These are phyloP conservation scores for Globisporangium radiosum DNA, from an alignment of 352 stramenopile genomes.

Conservation along the genomic window DNA sequence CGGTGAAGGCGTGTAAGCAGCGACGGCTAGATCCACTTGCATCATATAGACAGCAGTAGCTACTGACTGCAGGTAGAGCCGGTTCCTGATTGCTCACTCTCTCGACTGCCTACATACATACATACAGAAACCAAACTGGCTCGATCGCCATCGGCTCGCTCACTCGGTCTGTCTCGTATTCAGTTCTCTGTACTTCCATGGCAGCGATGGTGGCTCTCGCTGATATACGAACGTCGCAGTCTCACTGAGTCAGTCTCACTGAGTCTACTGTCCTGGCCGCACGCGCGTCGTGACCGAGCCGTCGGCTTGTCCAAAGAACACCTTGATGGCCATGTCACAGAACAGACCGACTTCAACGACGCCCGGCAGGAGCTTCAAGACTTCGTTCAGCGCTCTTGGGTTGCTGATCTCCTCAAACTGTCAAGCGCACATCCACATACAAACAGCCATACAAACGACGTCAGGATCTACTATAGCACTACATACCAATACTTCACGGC, in stretches of 20 bases:
- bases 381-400: slow-evolving; percentile 54
- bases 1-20: slow-evolving; percentile 15
- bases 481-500: neutral
- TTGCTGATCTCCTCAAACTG: slow-evolving; percentile 73
- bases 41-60: neutral
- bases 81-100: neutral
- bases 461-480: neutral
- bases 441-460: too few relatives aligned
- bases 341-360: slow-evolving; percentile 88
- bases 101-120: too few relatives aligned
- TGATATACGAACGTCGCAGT: too few relatives aligned
- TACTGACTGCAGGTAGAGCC: neutral
- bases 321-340: slow-evolving; percentile 84
- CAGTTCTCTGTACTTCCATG: too few relatives aligned
- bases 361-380: slow-evolving; percentile 75
- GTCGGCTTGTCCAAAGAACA: slow-evolving; percentile 83
- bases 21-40: neutral
- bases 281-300: slow-evolving; percentile 69
- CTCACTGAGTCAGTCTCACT: too few relatives aligned
- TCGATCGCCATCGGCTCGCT: too few relatives aligned
- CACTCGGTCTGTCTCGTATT: too few relatives aligned
- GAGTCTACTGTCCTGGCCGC: slow-evolving; percentile 19
- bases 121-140: neutral
- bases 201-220: too few relatives aligned
- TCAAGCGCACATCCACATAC: too few relatives aligned